phyloP scores from a whole-genome alignment of 345 rosid species.

The Citrus trifoliata region DNA sequence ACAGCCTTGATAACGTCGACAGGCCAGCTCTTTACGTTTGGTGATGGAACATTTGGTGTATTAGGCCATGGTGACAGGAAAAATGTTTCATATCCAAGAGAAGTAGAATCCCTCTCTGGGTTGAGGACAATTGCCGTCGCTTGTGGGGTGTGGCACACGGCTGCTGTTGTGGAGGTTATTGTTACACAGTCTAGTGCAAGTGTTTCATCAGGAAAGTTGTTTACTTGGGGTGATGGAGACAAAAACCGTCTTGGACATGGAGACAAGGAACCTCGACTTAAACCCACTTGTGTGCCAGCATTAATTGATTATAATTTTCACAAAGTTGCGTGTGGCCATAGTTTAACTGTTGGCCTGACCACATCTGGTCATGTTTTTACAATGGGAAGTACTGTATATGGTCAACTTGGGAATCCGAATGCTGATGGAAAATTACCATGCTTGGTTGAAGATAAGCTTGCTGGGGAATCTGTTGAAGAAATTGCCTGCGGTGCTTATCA shows the following conservation, averaged over 20 bases:
- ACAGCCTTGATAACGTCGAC: slow-evolving; percentile 81
- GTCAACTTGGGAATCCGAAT: slow-evolving; percentile 84
- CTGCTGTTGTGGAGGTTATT: slow-evolving; percentile 92
- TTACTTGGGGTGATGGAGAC: slow-evolving; percentile 99
- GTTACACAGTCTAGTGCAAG: slow-evolving; percentile 77
- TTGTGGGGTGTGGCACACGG: slow-evolving; percentile 99
- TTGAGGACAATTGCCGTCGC: slow-evolving; percentile 79
- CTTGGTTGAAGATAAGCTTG: slow-evolving; percentile 64
- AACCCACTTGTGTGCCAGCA: slow-evolving; percentile 91
- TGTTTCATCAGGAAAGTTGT: slow-evolving; percentile 74
- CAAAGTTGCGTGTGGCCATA: slow-evolving; percentile 91
- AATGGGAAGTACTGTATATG: slow-evolving; percentile 93
- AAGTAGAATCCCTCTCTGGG: slow-evolving; percentile 85
- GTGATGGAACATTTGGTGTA: slow-evolving; percentile 96
- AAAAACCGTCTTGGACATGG: slow-evolving; percentile 95
- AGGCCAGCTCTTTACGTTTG: slow-evolving; percentile 92
- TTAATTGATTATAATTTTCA: slow-evolving; percentile 74
- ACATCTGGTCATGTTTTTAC: slow-evolving; percentile 73
- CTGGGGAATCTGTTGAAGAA: slow-evolving; percentile 74
- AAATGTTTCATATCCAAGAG: slow-evolving; percentile 67
- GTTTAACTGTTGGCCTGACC: slow-evolving; percentile 86
- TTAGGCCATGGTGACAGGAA: slow-evolving; percentile 87
- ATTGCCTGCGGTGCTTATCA: slow-evolving; percentile 92
- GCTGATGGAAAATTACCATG: slow-evolving; percentile 85
- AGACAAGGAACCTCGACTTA: slow-evolving; percentile 80